Conservation (phyloP, 345 rosid genomes). For the Sisymbrium irio region DNA sequence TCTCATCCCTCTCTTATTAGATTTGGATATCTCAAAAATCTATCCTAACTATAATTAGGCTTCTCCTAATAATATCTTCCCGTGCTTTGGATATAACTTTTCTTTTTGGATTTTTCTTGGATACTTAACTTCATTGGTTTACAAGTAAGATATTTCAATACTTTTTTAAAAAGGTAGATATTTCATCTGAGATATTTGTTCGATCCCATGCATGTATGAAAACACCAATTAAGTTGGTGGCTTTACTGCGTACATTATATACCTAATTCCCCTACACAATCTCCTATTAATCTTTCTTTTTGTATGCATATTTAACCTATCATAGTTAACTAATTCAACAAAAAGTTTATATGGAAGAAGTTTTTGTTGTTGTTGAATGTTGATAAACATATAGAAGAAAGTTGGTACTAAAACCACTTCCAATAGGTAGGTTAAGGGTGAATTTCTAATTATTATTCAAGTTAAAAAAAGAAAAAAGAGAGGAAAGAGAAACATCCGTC, state of each 20-base stretch:
- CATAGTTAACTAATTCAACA: background rate
- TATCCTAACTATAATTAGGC: conserved; percentile 15
- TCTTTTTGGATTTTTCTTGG: background rate
- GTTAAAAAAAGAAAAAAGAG: too few species aligned
- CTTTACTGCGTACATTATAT: background rate
- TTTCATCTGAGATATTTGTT: conserved; percentile 27
- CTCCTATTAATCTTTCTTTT: background rate
- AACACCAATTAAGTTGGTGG: background rate
- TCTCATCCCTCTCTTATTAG: conserved; percentile 14
- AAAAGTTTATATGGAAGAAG: background rate
- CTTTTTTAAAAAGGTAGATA: background rate
- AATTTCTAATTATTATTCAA: too few species aligned
- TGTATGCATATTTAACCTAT: background rate
- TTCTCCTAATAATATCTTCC: background rate
- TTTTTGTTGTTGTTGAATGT: background rate
- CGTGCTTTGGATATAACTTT: conserved; percentile 25
- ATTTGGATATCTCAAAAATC: conserved; percentile 11
- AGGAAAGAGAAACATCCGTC: too few species aligned
- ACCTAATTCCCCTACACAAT: background rate
- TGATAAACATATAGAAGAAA: background rate
- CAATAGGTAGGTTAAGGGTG: too few species aligned
- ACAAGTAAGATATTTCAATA: conserved; percentile 24
- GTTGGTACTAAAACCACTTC: background rate
- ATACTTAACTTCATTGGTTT: conserved; percentile 10
- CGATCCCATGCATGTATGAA: conserved; percentile 22